These are phyloP conservation scores for Bolboschoenoplectus hybrid DNA, from an alignment of 202 grass and related monocot species.

Conservation along the genomic window DNA sequence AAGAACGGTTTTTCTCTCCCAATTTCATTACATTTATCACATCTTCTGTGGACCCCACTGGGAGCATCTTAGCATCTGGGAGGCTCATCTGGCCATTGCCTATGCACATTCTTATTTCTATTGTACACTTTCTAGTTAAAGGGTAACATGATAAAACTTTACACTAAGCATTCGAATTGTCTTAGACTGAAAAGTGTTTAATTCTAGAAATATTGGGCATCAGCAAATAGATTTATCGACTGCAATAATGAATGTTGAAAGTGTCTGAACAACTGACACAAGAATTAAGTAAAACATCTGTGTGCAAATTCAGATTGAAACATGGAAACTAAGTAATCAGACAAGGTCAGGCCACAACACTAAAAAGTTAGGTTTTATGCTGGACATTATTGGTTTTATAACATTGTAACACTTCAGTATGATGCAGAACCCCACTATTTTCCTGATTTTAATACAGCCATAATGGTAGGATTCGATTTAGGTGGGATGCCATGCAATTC, in stretches of 20 bases:
- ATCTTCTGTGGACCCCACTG: slow-evolving; percentile 75
- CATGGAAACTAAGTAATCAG: neutral
- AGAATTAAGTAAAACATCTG: neutral
- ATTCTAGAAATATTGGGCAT: slow-evolving; percentile 12
- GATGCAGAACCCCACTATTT: neutral
- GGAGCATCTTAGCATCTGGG: slow-evolving; percentile 66
- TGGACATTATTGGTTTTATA: neutral
- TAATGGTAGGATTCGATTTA: neutral
- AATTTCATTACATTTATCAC: slow-evolving; percentile 81
- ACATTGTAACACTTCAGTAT: neutral
- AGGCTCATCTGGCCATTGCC: slow-evolving; percentile 61
- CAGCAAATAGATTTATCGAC: neutral
- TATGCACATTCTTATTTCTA: slow-evolving; percentile 76
- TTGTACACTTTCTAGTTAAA: slow-evolving; percentile 59
- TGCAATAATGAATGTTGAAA: neutral
- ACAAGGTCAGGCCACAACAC: neutral
- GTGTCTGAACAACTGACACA: neutral
- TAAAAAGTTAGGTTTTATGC: neutral
- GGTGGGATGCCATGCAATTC: neutral
- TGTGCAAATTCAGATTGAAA: slow-evolving; percentile 1
- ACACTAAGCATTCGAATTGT: neutral
- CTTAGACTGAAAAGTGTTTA: slow-evolving; percentile 23
- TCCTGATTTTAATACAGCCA: neutral
- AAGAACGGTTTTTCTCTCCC: slow-evolving; percentile 75
- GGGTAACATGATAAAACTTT: slow-evolving; percentile 43